A percentile compares a stretch with the other conserved stretches of the same genome.
These are phyloP conservation scores for Pseudoscleropodium purum DNA, from an alignment of 225 moss, liverwort and hornwort species.

Conservation along the genomic window DNA sequence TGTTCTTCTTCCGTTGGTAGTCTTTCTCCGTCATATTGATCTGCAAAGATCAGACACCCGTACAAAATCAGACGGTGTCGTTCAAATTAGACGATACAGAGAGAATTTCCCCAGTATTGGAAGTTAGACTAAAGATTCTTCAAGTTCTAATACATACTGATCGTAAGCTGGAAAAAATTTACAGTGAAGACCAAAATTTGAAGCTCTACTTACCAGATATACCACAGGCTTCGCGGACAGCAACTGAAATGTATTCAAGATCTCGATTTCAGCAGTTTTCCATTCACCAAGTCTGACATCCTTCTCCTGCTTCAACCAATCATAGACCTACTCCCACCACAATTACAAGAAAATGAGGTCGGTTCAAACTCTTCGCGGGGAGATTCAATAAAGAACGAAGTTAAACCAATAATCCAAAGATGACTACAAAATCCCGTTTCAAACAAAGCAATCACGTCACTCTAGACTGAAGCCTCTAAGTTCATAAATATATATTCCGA, in stretches of 20 bases:
- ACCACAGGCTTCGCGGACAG: constrained; percentile 91
- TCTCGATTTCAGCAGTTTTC: constrained; percentile 93
- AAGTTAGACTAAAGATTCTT: neutral
- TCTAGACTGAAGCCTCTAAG: neutral
- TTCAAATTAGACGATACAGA: neutral
- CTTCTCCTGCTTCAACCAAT: constrained; percentile 84
- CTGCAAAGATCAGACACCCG: constrained; percentile 10
- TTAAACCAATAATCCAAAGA: neutral
- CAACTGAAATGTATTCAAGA: constrained; percentile 88
- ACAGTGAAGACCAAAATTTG: neutral
- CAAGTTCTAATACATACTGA: neutral
- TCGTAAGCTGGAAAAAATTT: neutral
- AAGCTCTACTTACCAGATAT: constrained; percentile 50
- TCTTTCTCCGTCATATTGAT: constrained; percentile 98
- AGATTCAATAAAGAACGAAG: neutral
- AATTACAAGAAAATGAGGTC: neutral
- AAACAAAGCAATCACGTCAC: neutral
- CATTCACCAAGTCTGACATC: constrained; percentile 96
- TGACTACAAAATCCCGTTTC: neutral
- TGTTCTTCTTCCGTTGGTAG: constrained; percentile 98
- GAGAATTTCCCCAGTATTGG: neutral
- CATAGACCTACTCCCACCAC: constrained; percentile 44
- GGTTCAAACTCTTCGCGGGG: neutral
- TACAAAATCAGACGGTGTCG: neutral
- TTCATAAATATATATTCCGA: neutral